Base-by-base conservation (phyloP, 768 basidiomycete genomes). In the Ramaria sp. region DNA sequence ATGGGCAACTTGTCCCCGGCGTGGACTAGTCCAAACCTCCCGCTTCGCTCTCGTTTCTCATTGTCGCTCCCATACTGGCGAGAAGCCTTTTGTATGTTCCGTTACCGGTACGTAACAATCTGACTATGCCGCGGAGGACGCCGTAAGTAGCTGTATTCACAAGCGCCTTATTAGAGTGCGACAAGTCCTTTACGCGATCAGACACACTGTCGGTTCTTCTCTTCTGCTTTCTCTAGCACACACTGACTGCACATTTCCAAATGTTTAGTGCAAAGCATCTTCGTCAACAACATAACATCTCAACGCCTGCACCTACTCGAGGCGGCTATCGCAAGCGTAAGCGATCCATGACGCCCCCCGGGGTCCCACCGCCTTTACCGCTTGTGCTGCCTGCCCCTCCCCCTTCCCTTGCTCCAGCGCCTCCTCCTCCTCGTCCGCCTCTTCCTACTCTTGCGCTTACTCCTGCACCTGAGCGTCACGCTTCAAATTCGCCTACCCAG, bases 101-200 rank as follows among this genome's bases (percentile, higher is more conserved):
- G 74, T 80, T 58, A 83, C 89, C 65, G 91, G 92, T 88, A 59
- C 63, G 83, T 68, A 38, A 20, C n/a, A 51, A 5, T 27, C 27
- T 27, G 27, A 19, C 19, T 15, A 15, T 41, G 39, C 39, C 22
- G 19, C 46, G 15, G 46, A 12, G 46, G 46, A 15, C 39, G 22
- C 50, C 22, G 13, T 33, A 30, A n/a, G 50, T 31, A 27, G 27
- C 33, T 37, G 22, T 51, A n/a, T 37, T 51, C 31, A 42, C 53
- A 6, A 33, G 20, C 38, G 7, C 19, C n/a, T 30, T 27, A 27
- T 54, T 63, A 94, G 93, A 93, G 72, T 97, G 94, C 67, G 90
- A 91, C 74, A 93, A 91, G 64, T 86, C 89, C 0, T 97, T 97
- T 70, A 93, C 92, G 9, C 91, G 93, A 43, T 91, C 91, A 1